Conservation (phyloP, 139 green algal species). For the Chlorella ohadii region DNA sequence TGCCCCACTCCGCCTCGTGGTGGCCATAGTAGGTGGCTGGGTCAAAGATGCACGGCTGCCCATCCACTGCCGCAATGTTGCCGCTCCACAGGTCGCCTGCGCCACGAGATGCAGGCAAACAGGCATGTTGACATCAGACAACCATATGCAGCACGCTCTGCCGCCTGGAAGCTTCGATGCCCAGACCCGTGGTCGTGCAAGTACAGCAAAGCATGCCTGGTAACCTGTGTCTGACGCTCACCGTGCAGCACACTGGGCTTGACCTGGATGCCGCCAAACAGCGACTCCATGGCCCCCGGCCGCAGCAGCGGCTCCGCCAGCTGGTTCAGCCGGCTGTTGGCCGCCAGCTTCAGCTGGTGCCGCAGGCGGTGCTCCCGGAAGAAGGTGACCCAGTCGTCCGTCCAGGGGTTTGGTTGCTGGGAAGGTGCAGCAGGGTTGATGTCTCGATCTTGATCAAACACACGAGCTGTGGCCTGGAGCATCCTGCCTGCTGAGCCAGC, state of each 20-base stretch:
- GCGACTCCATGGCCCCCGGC: conserved; percentile 68
- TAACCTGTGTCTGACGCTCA: not conserved
- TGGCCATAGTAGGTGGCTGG: conserved; percentile 94
- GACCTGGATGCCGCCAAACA: conserved; percentile 80
- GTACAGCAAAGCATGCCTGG: no score
- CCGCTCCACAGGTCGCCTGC: conserved; percentile 93
- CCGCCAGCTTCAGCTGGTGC: conserved; percentile 74
- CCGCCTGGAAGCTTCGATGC: no score
- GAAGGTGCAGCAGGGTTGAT: no score
- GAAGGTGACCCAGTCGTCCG: conserved; percentile 86
- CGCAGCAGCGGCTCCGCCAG: conserved; percentile 77
- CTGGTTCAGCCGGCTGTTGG: conserved; percentile 63
- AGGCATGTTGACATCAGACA: no score
- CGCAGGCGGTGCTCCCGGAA: conserved; percentile 75
- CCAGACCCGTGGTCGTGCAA: no score
- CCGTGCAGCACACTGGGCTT: conserved; percentile 85
- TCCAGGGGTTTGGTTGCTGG: conserved; percentile 93
- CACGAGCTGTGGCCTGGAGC: no score
- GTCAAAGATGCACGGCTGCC: conserved; percentile 84
- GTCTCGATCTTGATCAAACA: no score
- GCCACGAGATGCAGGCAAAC: no score
- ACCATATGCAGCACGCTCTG: no score
- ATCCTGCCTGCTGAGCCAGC: no score
- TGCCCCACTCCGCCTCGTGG: conserved; percentile 40
- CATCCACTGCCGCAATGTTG: conserved; percentile 87